Percentiles rank a stretch among this genome's conserved stretches.
Conservation (phyloP, 345 rosid species). For the Cardamine resedifolia region DNA sequence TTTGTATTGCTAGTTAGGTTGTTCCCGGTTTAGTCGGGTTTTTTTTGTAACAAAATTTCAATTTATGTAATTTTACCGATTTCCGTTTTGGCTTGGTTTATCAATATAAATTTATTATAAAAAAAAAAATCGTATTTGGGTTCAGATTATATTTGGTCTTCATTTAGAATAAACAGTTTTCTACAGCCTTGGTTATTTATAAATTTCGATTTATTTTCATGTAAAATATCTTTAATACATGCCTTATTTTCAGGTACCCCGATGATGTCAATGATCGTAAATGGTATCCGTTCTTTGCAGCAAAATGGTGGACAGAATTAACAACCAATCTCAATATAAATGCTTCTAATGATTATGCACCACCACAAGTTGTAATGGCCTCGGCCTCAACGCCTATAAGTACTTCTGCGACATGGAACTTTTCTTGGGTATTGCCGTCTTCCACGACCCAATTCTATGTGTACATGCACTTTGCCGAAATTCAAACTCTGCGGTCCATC, state of each 20-base stretch:
- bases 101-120: too few relatives aligned
- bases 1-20: too few relatives aligned
- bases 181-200: not conserved
- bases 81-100: too few relatives aligned
- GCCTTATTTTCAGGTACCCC: constrained; percentile 23
- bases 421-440: constrained; percentile 2
- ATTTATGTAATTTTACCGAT: too few relatives aligned
- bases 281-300: constrained; percentile 25
- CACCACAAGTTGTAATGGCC: constrained; percentile 28
- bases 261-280: constrained; percentile 33
- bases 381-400: constrained; percentile 35
- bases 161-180: not conserved
- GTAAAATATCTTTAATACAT: not conserved
- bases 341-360: constrained; percentile 7
- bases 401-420: constrained; percentile 23
- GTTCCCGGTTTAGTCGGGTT: too few relatives aligned
- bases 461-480: constrained; percentile 39
- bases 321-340: constrained; percentile 13
- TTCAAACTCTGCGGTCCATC: constrained; percentile 1
- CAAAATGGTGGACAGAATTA: constrained; percentile 23
- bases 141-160: not conserved
- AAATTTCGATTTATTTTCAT: not conserved
- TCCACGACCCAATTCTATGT: constrained; percentile 20
- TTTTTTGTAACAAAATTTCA: too few relatives aligned
- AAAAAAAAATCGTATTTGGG: too few relatives aligned